phyloP scores from a whole-genome alignment of 2,329 filamentous ascomycete species.

The Talaromyces rugulosus region DNA sequence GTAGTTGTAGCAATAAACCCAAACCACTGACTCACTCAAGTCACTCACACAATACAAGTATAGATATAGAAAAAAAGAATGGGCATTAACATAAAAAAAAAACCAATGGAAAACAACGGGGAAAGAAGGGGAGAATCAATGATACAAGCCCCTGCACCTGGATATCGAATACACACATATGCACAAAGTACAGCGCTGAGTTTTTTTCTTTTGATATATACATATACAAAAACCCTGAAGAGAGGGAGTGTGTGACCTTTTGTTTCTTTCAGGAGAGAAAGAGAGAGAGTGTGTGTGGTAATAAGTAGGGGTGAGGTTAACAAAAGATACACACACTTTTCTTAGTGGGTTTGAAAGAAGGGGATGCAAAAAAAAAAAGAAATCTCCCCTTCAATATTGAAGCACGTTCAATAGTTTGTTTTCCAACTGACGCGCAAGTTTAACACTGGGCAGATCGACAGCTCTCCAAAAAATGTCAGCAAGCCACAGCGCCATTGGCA shows the following conservation, averaged over 20 bases:
- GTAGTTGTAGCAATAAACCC: not conserved
- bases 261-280: not conserved
- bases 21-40: too few relatives aligned
- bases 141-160: not conserved
- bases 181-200: not conserved
- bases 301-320: not conserved
- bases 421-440: constrained; percentile 50
- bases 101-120: not conserved
- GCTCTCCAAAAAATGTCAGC: constrained; percentile 58
- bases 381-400: constrained; percentile 3
- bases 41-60: not conserved
- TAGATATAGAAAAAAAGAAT: not conserved
- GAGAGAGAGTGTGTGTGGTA: not conserved
- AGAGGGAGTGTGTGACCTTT: not conserved
- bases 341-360: not conserved
- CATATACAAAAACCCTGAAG: not conserved
- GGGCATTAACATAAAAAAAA: not conserved
- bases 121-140: not conserved
- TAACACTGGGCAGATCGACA: constrained; percentile 51
- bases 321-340: not conserved
- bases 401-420: constrained; percentile 23
- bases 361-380: not conserved
- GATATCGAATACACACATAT: not conserved
- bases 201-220: not conserved
- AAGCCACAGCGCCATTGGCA: constrained; percentile 47